Evolutionary conservation across 1,139 yeast genomes (phyloP), one percentile per base, ranked within the genome.

Genomic region (Arxiozyma bovina): DNA sequence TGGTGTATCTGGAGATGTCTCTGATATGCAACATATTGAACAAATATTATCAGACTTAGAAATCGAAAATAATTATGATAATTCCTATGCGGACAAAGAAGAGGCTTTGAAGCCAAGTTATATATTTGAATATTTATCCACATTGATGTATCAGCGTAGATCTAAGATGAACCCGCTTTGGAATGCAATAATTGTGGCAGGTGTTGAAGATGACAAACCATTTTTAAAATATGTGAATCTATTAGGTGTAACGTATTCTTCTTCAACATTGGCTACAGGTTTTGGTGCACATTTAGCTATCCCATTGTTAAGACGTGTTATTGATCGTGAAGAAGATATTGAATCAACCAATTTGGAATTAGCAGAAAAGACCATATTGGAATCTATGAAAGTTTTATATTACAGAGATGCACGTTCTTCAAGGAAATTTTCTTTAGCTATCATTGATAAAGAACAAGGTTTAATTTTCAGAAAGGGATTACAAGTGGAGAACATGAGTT

Each of bases 371-470:
- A 82, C 85, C 18, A 77, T 94, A 50, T 80, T 81, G 66, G 89
- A 91, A 67, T 83, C 94, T 66, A 90, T 94, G 98, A 89, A 88
- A 72, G 96, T 94, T 8, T 78, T 94, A 61, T 93, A 85, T 72
- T 94, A 94, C 76, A 82, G 99, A 71, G 99, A 94, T 70, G 99
- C 98, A 2, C 83, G 99, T 67, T 87, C 96, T 21, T 75, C 88
- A 60, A 96, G 93, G 70, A 85, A 83, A 67, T 94, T 85, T 72
- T 79, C 93, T 0, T 72, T 93, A 63, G 94, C 93, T 15, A 82
- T 91, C n/a, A 77, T 93, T 57, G 78, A 81, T 51, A 83, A 80
- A 56, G 77, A 74, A 38, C 76, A 79, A 50, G 82, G 82, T 43
- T 78, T 89, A 58, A 77, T 75, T 55, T 76, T 87, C 63, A 87